A percentile compares a stretch with the other conserved stretches of the same genome.
Evolutionary conservation across 2,329 filamentous ascomycete species (phyloP).

Genomic region (Chaetothyriales sp.): DNA sequence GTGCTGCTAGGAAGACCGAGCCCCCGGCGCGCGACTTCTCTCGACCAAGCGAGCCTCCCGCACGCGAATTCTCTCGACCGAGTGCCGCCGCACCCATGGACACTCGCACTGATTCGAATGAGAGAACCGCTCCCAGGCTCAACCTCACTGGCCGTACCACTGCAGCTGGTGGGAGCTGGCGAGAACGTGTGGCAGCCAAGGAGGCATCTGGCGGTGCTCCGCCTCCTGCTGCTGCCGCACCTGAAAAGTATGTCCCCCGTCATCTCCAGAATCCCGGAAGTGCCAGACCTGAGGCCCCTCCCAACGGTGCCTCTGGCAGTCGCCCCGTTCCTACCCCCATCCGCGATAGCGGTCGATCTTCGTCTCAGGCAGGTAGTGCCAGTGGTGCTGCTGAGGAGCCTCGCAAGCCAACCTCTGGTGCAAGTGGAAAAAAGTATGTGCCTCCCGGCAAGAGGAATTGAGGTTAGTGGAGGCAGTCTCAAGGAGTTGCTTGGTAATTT

Average conservation of each 20-base stretch:
- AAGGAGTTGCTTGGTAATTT: not conserved
- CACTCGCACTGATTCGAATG: slow-evolving; percentile 36
- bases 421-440: slow-evolving; percentile 12
- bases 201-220: slow-evolving; percentile 15
- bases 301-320: slow-evolving; percentile 20
- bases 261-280: slow-evolving; percentile 19
- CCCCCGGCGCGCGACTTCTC: slow-evolving; percentile 21
- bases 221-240: slow-evolving; percentile 5
- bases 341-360: slow-evolving; percentile 19
- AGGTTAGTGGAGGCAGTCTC: slow-evolving; percentile 1
- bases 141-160: slow-evolving; percentile 37
- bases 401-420: slow-evolving; percentile 9
- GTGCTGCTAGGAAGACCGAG: slow-evolving; percentile 48
- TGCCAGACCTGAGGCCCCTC: slow-evolving; percentile 16
- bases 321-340: slow-evolving; percentile 21
- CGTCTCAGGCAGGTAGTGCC: slow-evolving; percentile 10
- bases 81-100: slow-evolving; percentile 24
- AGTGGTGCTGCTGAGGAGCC: slow-evolving; percentile 8
- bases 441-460: slow-evolving; percentile 15
- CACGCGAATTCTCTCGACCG: slow-evolving; percentile 18
- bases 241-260: slow-evolving; percentile 23
- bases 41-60: slow-evolving; percentile 23
- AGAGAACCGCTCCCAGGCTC: slow-evolving; percentile 40
- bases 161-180: slow-evolving; percentile 40
- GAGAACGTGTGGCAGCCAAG: slow-evolving; percentile 44